phyloP scores from a whole-genome alignment of 176 grass and related monocot species.

The Oryza nivara region DNA sequence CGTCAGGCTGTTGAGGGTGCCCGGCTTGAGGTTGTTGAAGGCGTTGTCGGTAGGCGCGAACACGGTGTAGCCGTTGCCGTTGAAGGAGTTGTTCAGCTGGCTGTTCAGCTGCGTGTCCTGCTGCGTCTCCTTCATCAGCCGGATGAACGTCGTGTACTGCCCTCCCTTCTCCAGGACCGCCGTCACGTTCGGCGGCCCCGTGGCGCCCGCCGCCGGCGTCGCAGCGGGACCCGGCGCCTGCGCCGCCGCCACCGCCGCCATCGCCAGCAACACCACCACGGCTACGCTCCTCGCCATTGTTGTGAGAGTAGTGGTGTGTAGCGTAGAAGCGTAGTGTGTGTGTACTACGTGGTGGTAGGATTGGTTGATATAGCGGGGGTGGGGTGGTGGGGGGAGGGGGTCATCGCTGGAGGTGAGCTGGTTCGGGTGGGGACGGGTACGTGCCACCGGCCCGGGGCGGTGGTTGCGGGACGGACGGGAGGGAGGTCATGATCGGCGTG shows the following conservation, averaged over 20 bases:
- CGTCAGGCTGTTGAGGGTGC: slow-evolving; percentile 76
- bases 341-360: neutral
- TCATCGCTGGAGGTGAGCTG: slow-evolving; percentile 60
- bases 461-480: slow-evolving; percentile 42
- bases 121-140: slow-evolving; percentile 78
- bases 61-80: slow-evolving; percentile 70
- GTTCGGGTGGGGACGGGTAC: slow-evolving; percentile 22
- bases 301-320: neutral
- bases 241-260: neutral
- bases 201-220: slow-evolving; percentile 14
- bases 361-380: slow-evolving; percentile 44
- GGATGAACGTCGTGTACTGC: slow-evolving; percentile 77
- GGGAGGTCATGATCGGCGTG: slow-evolving; percentile 24
- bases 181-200: slow-evolving; percentile 62
- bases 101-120: slow-evolving; percentile 73
- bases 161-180: slow-evolving; percentile 66
- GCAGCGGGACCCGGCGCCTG: slow-evolving; percentile 24
- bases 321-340: neutral
- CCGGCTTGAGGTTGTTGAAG: slow-evolving; percentile 80
- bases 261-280: slow-evolving; percentile 4
- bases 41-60: slow-evolving; percentile 96
- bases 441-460: neutral
- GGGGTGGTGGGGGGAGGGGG: neutral
- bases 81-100: slow-evolving; percentile 82
- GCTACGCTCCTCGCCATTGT: slow-evolving; percentile 28